Evolutionary conservation across 495 filamentous ascomycete species (phyloP).

Genomic region (Penicillium silybi): DNA sequence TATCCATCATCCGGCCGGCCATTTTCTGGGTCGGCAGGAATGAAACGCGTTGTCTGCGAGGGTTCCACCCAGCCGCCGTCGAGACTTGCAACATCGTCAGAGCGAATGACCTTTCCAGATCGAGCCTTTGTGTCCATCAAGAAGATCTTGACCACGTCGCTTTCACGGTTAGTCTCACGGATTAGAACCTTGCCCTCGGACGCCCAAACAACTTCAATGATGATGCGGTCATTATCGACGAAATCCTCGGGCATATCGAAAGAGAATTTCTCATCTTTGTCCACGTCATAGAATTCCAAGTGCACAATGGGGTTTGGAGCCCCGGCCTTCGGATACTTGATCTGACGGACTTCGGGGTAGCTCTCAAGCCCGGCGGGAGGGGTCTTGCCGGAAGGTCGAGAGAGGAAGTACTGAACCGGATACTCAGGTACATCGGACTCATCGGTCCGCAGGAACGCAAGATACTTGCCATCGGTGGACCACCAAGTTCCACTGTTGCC

Average conservation of each 20-base stretch:
- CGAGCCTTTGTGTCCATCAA: conserved; percentile 75
- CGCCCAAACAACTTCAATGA: conserved; percentile 92
- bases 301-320: conserved; percentile 88
- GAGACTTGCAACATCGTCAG: conserved; percentile 69
- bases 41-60: conserved; percentile 76
- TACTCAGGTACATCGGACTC: conserved; percentile 90
- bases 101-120: conserved; percentile 74
- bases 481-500: conserved; percentile 89
- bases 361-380: conserved; percentile 73
- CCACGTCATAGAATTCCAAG: conserved; percentile 83
- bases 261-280: conserved; percentile 71
- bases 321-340: conserved; percentile 97
- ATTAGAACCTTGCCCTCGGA: conserved; percentile 72
- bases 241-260: conserved; percentile 78
- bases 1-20: conserved; percentile 83
- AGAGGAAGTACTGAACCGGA: conserved; percentile 90
- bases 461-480: conserved; percentile 79
- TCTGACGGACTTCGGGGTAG: conserved; percentile 84
- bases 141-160: conserved; percentile 80
- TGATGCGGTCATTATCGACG: conserved; percentile 74
- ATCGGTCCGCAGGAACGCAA: conserved; percentile 90
- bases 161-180: conserved; percentile 90
- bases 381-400: conserved; percentile 72
- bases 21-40: conserved; percentile 77
- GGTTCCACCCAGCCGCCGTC: conserved; percentile 99